Conservation (phyloP, 371 early-diverging fungal species). For the Mucor circinelloides region DNA sequence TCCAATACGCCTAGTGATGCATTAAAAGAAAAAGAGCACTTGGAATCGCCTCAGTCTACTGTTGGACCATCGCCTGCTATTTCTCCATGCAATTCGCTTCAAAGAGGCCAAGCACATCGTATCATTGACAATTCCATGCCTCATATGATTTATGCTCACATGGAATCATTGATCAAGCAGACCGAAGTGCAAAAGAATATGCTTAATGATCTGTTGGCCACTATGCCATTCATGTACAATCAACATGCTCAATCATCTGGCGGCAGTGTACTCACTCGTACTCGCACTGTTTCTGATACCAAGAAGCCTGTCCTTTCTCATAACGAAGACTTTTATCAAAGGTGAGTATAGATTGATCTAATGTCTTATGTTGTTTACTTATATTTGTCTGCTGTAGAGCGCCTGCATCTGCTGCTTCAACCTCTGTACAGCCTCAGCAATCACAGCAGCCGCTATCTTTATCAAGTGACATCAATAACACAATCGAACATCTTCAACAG, state of each 20-base stretch:
- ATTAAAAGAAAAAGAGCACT: not conserved
- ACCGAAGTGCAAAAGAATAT: conserved; percentile 30
- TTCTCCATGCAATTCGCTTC: conserved; percentile 35
- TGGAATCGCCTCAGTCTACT: conserved; percentile 18
- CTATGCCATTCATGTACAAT: conserved; percentile 10
- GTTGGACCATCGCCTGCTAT: conserved; percentile 24
- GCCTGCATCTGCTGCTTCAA: not conserved
- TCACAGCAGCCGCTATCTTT: not conserved
- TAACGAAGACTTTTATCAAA: conserved; percentile 13
- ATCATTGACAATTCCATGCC: conserved; percentile 19
- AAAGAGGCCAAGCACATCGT: conserved; percentile 35
- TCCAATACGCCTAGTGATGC: conserved; percentile 4
- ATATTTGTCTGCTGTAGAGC: not conserved
- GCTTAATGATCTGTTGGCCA: conserved; percentile 23
- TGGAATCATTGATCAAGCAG: conserved; percentile 30
- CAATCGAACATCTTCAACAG: conserved; percentile 30
- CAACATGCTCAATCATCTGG: not conserved
- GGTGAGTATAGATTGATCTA: not conserved
- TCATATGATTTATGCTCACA: conserved; percentile 22
- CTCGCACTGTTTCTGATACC: conserved; percentile 24
- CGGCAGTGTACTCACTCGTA: conserved; percentile 1
- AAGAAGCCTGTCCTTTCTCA: conserved; percentile 18
- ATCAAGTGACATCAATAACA: conserved; percentile 14
- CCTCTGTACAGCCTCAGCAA: not conserved
- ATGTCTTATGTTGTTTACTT: not conserved